These are phyloP conservation scores for Cryptosporidium sp. DNA, from an alignment of 169 alveolate species.

Conservation along the genomic window DNA sequence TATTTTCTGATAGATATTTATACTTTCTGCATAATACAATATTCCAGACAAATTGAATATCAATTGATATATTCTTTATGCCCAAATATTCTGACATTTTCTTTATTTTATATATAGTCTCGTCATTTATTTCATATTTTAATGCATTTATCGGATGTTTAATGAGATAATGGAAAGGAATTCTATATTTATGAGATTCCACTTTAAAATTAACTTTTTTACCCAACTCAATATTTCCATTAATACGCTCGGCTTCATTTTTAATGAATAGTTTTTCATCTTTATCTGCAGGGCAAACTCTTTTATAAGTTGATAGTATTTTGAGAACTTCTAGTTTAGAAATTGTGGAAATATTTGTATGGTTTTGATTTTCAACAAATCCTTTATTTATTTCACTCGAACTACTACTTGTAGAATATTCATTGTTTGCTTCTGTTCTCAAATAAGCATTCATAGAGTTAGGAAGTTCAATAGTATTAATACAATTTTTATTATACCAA, in stretches of 20 bases:
- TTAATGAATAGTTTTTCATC: slow-evolving; percentile 50
- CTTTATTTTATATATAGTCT: slow-evolving; percentile 47
- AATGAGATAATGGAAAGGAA: slow-evolving; percentile 68
- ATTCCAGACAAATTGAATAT: slow-evolving; percentile 72
- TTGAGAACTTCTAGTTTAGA: slow-evolving; percentile 37
- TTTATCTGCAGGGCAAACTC: slow-evolving; percentile 14
- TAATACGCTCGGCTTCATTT: slow-evolving; percentile 2
- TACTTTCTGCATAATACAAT: slow-evolving; percentile 53
- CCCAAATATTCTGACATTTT: slow-evolving; percentile 23
- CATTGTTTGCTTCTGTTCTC: background rate
- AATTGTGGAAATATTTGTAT: background rate
- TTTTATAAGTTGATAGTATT: slow-evolving; percentile 16
- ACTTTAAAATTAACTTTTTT: background rate
- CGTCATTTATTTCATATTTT: slow-evolving; percentile 56
- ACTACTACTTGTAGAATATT: background rate
- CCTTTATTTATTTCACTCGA: background rate
- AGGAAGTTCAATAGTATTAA: background rate
- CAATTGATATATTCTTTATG: slow-evolving; percentile 8
- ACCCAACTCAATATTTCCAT: background rate
- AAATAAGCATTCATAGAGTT: background rate
- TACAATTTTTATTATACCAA: slow-evolving; percentile 19
- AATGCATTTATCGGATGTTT: slow-evolving; percentile 29
- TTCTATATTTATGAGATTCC: background rate
- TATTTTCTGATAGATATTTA: slow-evolving; percentile 2
- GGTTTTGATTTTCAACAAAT: background rate